These are phyloP conservation scores for Allomyces arbusculus DNA, from an alignment of 192 early-diverging fungal species.

Conservation along the genomic window DNA sequence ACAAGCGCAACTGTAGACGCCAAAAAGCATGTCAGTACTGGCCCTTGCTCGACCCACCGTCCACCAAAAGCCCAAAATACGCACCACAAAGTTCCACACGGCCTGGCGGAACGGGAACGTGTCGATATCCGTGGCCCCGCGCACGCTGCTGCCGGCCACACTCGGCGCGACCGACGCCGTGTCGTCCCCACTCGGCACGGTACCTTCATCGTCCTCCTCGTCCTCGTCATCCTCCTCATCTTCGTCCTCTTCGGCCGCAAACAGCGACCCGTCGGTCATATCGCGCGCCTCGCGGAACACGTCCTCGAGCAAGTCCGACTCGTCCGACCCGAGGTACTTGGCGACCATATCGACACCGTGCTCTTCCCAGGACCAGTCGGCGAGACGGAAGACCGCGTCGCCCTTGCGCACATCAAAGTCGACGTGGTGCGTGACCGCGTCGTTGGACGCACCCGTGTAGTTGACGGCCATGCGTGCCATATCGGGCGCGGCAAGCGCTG, in stretches of 20 bases:
- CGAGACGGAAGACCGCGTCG: conserved; percentile 18
- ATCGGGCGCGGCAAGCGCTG: neutral
- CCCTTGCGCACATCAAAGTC: conserved; percentile 14
- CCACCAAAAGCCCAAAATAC: too few species aligned
- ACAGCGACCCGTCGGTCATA: conserved; percentile 25
- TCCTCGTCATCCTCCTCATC: neutral
- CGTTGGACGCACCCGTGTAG: neutral
- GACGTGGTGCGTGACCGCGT: conserved; percentile 4
- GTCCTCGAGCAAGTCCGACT: conserved; percentile 24
- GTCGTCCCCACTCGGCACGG: too few species aligned
- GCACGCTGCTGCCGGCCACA: too few species aligned
- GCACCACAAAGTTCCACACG: conserved; percentile 24
- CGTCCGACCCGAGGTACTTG: conserved; percentile 19
- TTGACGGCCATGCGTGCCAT: neutral
- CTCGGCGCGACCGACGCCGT: too few species aligned
- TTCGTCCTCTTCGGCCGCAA: neutral
- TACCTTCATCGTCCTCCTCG: neutral
- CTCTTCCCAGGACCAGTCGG: conserved; percentile 36
- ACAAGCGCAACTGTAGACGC: conserved; percentile 12
- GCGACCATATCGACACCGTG: conserved; percentile 25
- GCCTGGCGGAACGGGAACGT: conserved; percentile 29
- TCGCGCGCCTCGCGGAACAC: conserved; percentile 26
- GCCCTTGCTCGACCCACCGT: too few species aligned
- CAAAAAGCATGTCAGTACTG: too few species aligned
- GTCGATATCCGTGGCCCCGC: conserved; percentile 13